These are phyloP conservation scores for Sarocladium strictum DNA, from an alignment of 2,329 filamentous ascomycete genomes.

Conservation along the genomic window DNA sequence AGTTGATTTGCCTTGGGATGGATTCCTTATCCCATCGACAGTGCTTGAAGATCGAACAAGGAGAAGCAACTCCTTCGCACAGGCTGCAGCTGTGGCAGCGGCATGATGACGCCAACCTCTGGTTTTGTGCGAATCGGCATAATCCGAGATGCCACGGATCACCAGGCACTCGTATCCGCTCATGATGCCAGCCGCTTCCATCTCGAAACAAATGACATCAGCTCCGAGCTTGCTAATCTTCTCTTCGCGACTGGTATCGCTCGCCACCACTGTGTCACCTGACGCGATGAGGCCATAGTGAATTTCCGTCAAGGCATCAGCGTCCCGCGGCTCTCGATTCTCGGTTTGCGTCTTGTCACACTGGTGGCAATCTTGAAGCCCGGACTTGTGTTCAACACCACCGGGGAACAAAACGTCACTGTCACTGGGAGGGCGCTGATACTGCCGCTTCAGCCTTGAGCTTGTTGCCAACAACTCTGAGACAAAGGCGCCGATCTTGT, in stretches of 20 bases:
- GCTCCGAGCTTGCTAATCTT: conserved; percentile 12
- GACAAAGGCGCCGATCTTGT: not conserved
- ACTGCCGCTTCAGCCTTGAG: conserved; percentile 12
- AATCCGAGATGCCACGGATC: conserved; percentile 30
- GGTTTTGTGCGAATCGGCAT: conserved; percentile 31
- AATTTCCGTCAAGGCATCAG: conserved; percentile 1
- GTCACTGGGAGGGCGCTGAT: conserved; percentile 10
- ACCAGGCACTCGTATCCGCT: conserved; percentile 22
- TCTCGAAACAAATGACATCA: conserved; percentile 18
- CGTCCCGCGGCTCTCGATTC: not conserved
- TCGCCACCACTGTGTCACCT: conserved; percentile 27
- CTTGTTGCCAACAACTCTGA: conserved; percentile 1
- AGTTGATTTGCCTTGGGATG: too few relatives aligned
- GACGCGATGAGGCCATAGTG: conserved; percentile 21
- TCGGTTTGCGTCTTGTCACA: not conserved
- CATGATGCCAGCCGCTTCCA: conserved; percentile 21
- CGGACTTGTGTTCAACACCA: not conserved
- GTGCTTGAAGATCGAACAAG: not conserved
- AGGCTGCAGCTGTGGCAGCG: conserved; percentile 23
- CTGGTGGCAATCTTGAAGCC: not conserved
- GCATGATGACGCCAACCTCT: conserved; percentile 30
- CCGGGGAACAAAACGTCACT: not conserved
- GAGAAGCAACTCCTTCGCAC: conserved; percentile 11
- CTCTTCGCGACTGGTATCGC: conserved; percentile 21
- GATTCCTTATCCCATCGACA: too few relatives aligned